Conservation (phyloP, 305 asterid species). For the Galium porrigens region DNA sequence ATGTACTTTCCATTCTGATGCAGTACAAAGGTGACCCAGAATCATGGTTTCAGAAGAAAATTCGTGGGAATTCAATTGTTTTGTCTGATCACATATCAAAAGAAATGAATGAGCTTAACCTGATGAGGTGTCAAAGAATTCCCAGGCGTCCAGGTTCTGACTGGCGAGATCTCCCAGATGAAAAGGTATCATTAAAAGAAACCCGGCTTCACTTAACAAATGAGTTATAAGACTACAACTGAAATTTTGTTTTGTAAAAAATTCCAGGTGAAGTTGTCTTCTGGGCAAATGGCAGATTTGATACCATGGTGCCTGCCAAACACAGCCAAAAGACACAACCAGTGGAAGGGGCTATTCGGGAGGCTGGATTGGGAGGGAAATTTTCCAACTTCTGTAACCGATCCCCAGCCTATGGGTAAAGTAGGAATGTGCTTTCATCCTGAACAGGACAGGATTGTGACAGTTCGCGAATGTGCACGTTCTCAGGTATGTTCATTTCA, state of each 20-base stretch:
- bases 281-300: conserved; percentile 38
- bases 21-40: conserved; percentile 34
- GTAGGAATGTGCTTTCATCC: conserved; percentile 50
- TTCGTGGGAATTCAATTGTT: conserved; percentile 23
- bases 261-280: conserved; percentile 31
- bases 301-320: conserved; percentile 46
- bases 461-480: conserved; percentile 42
- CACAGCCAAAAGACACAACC: conserved; percentile 48
- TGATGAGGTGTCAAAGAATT: conserved; percentile 34
- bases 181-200: conserved; percentile 24
- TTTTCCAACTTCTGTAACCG: conserved; percentile 43
- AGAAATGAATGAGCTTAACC: conserved; percentile 42
- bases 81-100: conserved; percentile 38
- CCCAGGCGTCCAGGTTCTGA: conserved; percentile 40
- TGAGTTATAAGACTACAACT: background rate
- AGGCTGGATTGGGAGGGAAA: conserved; percentile 46
- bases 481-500: conserved; percentile 26
- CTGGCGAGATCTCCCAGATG: conserved; percentile 45
- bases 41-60: conserved; percentile 40
- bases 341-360: conserved; percentile 48
- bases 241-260: conserved; percentile 3
- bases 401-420: conserved; percentile 49
- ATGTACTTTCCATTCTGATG: conserved; percentile 10
- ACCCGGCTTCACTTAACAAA: background rate
- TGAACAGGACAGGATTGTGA: conserved; percentile 34